Evolutionary conservation across 352 stramenopile genomes (phyloP), one percentile per base, ranked within the genome.

Genomic region (Phytophthora sp.): DNA sequence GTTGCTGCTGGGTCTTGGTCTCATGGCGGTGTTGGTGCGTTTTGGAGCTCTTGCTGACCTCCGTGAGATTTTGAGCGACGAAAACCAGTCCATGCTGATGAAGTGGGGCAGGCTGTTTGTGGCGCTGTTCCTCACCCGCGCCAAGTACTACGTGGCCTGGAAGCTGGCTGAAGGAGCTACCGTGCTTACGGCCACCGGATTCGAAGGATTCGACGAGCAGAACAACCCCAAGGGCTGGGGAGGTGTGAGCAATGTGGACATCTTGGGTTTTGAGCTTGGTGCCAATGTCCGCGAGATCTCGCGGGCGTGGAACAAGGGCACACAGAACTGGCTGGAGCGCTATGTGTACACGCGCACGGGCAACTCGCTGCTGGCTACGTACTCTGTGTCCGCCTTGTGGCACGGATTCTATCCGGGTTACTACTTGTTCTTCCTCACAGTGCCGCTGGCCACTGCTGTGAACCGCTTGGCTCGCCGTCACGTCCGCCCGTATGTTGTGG

Each of bases 321-420:
- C 95, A 30, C 90, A 97, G 74, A 80, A 88, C 28, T 99, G 97
- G 97, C 82, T 99, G 32, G 92, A 98, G 58, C 90, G 92, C 35
- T 99, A 99, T 75, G 96, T 99, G 15, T 99, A 99, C 82, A 92
- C 95, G n/a, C 92, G 97, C 38, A 98, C 93, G 2, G 80, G 80
- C 59, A 97, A 97, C 69, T 98, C 86, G 50, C 69, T 99, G 7
- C 50, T 97, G 23, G 91, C 89, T 9, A 98, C 96, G 18, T 99
- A 99, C 79, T 88, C 91, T 7, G 84, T 98, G 35, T 98, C 92
- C 31, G 97, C 96, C 0, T 88, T 99, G 48, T 99, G 97, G 97
- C 97, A 99, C 76, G 97, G 97, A n/a, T 99, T 99, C 62, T 99
- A 99, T 70, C 96, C 96, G 9, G 96, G 96, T 12, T 99, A 99